phyloP scores from a whole-genome alignment of 352 stramenopile genomes.

The Stramenopiles sp. region DNA sequence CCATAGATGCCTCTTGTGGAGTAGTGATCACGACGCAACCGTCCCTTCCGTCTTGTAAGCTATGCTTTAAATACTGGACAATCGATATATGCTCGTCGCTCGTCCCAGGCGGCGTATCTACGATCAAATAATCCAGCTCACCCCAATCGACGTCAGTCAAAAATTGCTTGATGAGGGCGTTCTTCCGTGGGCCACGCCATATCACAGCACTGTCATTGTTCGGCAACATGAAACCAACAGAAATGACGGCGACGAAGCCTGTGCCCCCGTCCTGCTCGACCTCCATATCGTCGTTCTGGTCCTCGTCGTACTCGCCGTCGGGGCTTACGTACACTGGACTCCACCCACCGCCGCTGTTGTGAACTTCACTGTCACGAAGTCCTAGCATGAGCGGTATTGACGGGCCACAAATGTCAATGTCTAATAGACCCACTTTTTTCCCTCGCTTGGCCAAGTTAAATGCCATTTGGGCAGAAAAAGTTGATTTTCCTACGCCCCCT shows the following conservation, averaged over 20 bases:
- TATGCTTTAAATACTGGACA: conserved; percentile 48
- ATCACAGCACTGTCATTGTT: conserved; percentile 95
- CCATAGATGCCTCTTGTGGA: conserved; percentile 91
- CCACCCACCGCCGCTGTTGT: conserved; percentile 94
- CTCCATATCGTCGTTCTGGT: background rate
- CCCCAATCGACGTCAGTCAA: conserved; percentile 97
- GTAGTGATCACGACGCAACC: conserved; percentile 95
- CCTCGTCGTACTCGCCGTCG: background rate
- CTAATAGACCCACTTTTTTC: conserved; percentile 72
- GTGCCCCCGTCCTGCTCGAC: conserved; percentile 81
- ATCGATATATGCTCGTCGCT: conserved; percentile 99
- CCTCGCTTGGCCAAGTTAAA: conserved; percentile 63
- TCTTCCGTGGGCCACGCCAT: conserved; percentile 97
- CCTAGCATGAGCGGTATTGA: conserved; percentile 92
- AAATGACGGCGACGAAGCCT: conserved; percentile 72
- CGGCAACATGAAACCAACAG: conserved; percentile 95
- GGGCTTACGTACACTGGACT: conserved; percentile 83
- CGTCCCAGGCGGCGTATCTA: conserved; percentile 97
- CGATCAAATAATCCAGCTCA: conserved; percentile 96
- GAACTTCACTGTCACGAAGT: conserved; percentile 70
- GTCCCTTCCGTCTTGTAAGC: conserved; percentile 87
- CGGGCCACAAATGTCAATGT: conserved; percentile 97
- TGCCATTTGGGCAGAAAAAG: conserved; percentile 88
- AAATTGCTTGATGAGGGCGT: conserved; percentile 99
- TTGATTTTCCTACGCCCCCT: conserved; percentile 97